Evolutionary conservation across 306 rosid species (phyloP).

Genomic region (Inga oerstediana): DNA sequence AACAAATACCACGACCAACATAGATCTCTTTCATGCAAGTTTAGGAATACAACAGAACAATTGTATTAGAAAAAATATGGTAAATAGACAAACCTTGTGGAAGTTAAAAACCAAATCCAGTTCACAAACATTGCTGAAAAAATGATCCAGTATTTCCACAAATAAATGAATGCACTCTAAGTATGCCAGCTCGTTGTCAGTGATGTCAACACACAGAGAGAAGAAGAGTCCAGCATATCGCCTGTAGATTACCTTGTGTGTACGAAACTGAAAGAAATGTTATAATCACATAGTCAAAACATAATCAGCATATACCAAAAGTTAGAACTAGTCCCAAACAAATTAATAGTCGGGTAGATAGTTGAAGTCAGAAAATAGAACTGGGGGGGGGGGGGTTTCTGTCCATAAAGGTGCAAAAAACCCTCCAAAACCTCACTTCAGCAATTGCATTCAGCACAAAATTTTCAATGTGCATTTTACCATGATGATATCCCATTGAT

Average conservation of each 20-base stretch:
- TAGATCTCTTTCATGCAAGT: background rate
- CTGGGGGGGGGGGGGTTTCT: background rate
- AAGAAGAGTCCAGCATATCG: constrained; percentile 95
- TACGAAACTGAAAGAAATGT: constrained; percentile 75
- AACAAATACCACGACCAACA: background rate
- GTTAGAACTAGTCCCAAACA: constrained; percentile 9
- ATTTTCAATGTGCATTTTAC: background rate
- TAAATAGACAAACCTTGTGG: constrained; percentile 60
- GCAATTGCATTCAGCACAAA: constrained; percentile 37
- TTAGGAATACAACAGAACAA: background rate
- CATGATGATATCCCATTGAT: background rate
- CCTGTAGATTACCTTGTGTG: constrained; percentile 94
- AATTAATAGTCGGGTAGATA: background rate
- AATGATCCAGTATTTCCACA: constrained; percentile 86
- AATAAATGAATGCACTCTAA: constrained; percentile 96
- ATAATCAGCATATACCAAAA: background rate
- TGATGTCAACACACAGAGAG: constrained; percentile 96
- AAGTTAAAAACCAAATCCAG: constrained; percentile 74
- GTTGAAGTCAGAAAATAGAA: background rate
- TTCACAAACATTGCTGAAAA: constrained; percentile 81
- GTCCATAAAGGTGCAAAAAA: background rate
- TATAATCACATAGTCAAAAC: constrained; percentile 27
- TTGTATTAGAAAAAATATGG: background rate
- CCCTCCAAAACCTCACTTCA: constrained; percentile 45
- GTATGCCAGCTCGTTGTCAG: constrained; percentile 96